Conservation (phyloP, 2,329 filamentous ascomycete species). For the Anisogramma anomala region DNA sequence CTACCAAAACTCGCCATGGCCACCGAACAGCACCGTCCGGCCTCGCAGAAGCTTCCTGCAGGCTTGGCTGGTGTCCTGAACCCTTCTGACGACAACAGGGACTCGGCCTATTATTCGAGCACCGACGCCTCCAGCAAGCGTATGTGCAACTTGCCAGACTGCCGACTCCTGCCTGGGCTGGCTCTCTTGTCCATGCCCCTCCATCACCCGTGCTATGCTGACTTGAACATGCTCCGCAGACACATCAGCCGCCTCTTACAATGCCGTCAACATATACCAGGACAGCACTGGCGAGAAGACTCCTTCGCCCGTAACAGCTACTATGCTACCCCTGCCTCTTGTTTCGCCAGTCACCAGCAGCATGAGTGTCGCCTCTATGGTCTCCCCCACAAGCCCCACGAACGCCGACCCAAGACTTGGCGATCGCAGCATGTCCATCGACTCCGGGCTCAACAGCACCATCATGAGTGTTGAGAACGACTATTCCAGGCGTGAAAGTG, state of each 20-base stretch:
- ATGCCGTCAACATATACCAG: slow-evolving; percentile 34
- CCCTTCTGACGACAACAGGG: slow-evolving; percentile 36
- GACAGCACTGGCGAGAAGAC: slow-evolving; percentile 47
- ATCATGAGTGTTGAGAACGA: slow-evolving; percentile 25
- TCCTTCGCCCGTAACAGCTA: slow-evolving; percentile 45
- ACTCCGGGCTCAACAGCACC: slow-evolving; percentile 26
- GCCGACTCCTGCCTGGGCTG: no score
- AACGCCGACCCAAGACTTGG: slow-evolving; percentile 33
- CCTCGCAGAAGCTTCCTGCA: slow-evolving; percentile 34
- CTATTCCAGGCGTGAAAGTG: slow-evolving; percentile 59
- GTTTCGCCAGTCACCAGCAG: slow-evolving; percentile 44
- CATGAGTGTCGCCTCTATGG: slow-evolving; percentile 57
- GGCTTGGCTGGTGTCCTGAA: slow-evolving; percentile 42
- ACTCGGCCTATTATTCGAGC: slow-evolving; percentile 41
- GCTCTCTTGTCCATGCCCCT: no score
- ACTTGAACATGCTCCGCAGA: slow-evolving; percentile 24
- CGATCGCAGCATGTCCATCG: slow-evolving; percentile 30
- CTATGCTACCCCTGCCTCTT: slow-evolving; percentile 39
- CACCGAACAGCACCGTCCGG: slow-evolving; percentile 30
- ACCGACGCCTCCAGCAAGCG: slow-evolving; percentile 40
- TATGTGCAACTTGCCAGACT: slow-evolving; percentile 24
- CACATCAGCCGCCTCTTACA: slow-evolving; percentile 34
- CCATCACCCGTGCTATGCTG: slow-evolving; percentile 13
- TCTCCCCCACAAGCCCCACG: slow-evolving; percentile 45
- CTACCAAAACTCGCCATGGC: no score